These are phyloP conservation scores for Allium cepa DNA, from an alignment of 106 monocot genomes.

Conservation along the genomic window DNA sequence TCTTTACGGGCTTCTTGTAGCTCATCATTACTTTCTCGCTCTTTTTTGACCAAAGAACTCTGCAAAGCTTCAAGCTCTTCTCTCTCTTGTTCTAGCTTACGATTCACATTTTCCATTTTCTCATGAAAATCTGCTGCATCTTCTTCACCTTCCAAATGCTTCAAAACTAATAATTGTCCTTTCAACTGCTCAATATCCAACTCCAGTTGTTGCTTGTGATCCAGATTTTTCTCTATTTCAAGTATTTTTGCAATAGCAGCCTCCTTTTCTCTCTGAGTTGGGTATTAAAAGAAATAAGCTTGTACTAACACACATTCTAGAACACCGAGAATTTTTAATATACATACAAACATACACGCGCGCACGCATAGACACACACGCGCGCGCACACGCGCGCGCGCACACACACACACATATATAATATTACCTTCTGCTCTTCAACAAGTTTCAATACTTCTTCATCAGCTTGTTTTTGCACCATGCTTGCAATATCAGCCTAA, in stretches of 20 bases:
- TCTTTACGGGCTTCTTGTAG: constrained; percentile 58
- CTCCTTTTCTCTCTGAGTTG: constrained; percentile 68
- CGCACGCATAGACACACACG: background rate
- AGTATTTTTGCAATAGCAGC: constrained; percentile 48
- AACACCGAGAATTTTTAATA: too few relatives aligned
- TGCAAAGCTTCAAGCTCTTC: constrained; percentile 33
- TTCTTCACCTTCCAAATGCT: constrained; percentile 64
- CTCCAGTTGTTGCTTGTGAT: constrained; percentile 63
- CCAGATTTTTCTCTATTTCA: constrained; percentile 57
- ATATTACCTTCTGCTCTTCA: constrained; percentile 74
- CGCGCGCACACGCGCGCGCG: background rate
- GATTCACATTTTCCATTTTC: constrained; percentile 32
- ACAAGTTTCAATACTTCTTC: constrained; percentile 58
- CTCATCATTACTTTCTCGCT: constrained; percentile 69
- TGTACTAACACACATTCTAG: too few relatives aligned
- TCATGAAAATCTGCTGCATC: constrained; percentile 36
- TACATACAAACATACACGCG: too few relatives aligned
- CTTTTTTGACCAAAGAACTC: constrained; percentile 51
- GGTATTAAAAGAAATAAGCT: background rate
- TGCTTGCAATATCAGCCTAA: constrained; percentile 56
- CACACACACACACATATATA: too few relatives aligned
- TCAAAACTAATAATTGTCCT: constrained; percentile 58
- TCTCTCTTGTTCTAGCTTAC: constrained; percentile 45
- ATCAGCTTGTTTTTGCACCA: constrained; percentile 63
- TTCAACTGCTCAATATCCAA: constrained; percentile 78